phyloP scores from a whole-genome alignment of 2,329 filamentous ascomycete species.

The Penicillium sclerotigenum region DNA sequence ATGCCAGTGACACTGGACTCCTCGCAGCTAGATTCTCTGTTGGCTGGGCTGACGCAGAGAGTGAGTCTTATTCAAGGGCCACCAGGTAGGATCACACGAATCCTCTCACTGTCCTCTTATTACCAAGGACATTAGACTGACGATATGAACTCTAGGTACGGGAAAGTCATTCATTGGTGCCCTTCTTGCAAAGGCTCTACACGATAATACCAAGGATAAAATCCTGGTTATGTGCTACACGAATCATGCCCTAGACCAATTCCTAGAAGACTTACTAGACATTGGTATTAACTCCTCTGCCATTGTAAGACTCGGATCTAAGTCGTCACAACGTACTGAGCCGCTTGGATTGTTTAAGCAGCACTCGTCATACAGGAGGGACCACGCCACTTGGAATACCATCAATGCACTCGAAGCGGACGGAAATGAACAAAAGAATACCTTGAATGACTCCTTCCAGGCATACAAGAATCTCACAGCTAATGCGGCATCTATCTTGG shows the following conservation, averaged over 20 bases:
- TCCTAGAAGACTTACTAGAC: conserved; percentile 61
- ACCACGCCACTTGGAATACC: conserved; percentile 36
- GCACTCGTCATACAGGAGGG: conserved; percentile 31
- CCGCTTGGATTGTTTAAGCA: conserved; percentile 49
- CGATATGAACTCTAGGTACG: conserved; percentile 51
- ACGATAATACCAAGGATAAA: conserved; percentile 48
- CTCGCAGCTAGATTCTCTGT: conserved; percentile 58
- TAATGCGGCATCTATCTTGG: conserved; percentile 35
- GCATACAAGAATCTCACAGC: conserved; percentile 15
- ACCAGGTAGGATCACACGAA: conserved; percentile 52
- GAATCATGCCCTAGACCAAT: conserved; percentile 68
- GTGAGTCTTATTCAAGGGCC: conserved; percentile 69
- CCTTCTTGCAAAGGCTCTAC: conserved; percentile 56
- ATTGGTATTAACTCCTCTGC: conserved; percentile 51
- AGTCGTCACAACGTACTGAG: conserved; percentile 51
- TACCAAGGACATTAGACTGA: not conserved
- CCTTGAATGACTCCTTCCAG: conserved; percentile 20
- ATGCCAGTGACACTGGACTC: conserved; percentile 45
- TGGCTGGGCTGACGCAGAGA: conserved; percentile 51
- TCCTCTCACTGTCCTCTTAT: not conserved
- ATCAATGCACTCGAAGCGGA: conserved; percentile 45
- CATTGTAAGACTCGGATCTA: conserved; percentile 64
- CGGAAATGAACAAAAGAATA: conserved; percentile 29
- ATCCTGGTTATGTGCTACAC: conserved; percentile 67
- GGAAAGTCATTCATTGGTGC: conserved; percentile 74